Percentiles rank a stretch among this genome's conserved stretches.
Conservation (phyloP, 352 stramenopile species). For the Phytophthora macrochlamydospora region DNA sequence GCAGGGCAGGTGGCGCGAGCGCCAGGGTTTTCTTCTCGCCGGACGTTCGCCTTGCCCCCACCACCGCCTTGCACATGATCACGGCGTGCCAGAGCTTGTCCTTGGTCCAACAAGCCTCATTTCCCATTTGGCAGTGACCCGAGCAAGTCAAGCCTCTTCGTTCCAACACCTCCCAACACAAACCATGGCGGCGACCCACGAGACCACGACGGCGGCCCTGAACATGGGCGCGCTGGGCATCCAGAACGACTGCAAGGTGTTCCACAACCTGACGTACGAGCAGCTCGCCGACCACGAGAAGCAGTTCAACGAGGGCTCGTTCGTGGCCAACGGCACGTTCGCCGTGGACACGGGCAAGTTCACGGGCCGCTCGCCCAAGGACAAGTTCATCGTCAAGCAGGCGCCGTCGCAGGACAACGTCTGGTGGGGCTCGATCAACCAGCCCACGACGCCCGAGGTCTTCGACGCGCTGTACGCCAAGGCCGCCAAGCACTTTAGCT, state of each 20-base stretch:
- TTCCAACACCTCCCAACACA: too few species aligned
- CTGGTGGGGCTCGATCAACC: slow-evolving; percentile 98
- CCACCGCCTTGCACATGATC: too few species aligned
- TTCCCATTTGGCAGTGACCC: slow-evolving; percentile 1
- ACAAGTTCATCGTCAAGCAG: slow-evolving; percentile 98
- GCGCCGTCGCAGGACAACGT: slow-evolving; percentile 92
- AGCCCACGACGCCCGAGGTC: slow-evolving; percentile 92
- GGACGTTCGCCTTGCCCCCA: too few species aligned
- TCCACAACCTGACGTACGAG: slow-evolving; percentile 96
- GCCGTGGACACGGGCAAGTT: slow-evolving; percentile 98
- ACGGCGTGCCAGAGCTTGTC: too few species aligned
- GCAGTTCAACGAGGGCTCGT: slow-evolving; percentile 91
- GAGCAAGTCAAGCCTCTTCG: not conserved
- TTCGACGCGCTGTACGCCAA: slow-evolving; percentile 97
- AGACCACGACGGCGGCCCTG: slow-evolving; percentile 29
- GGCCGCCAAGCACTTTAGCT: slow-evolving; percentile 93
- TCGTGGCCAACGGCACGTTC: slow-evolving; percentile 94
- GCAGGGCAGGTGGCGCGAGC: not conserved
- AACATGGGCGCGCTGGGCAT: slow-evolving; percentile 90
- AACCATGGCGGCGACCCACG: slow-evolving; percentile 50
- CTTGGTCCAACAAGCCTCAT: not conserved
- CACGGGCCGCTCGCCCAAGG: slow-evolving; percentile 98
- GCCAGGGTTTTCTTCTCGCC: not conserved
- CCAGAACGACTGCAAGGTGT: slow-evolving; percentile 89
- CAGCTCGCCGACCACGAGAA: slow-evolving; percentile 96